Evolutionary conservation across 495 filamentous ascomycete species (phyloP), one percentile per base, ranked within the genome.

Genomic region (Polyplosphaeria fusca): DNA sequence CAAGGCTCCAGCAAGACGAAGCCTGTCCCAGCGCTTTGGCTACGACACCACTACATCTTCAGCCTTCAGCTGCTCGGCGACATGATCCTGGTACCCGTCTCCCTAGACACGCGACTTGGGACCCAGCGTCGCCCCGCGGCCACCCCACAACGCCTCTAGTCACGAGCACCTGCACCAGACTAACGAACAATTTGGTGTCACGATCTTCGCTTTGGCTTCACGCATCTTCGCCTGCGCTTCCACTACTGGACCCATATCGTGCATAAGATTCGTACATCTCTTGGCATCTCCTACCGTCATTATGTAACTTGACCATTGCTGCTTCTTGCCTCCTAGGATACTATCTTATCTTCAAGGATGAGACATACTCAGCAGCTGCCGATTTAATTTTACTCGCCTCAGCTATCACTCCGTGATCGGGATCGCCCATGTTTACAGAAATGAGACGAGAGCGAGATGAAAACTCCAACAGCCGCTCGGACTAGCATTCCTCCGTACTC

Each of bases 1-100:
- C 39, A 25, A 58, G 22, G 18, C 7, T 35, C 28, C 20, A 25
- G 35, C 48, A 60, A 30, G 41, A 60, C 56, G 48, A 24, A 22
- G 22, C 7, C 13, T 9, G 49, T 60, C 53, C 56, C 56, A 47
- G 26, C 28, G 35, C 42, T 53, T 14, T 42, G 56, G 56, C 42
- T 53, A 22, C 42, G 28, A 47, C 56, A 53, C 56, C 56, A 40
- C 53, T 35, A 12, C 18, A 7, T n/a, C 18, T 46, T 58, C 40
- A 58, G 49, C 49, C 48, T 47, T 43, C 16, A 53, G 23, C 1
- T 30, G 24, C 19, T 9, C 7, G 14, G 28, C 1, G 20, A 22
- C 38, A 13, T 5, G 48, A 53, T 53, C 48, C 48, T 28, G 42
- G 56, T 53, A n/a, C n/a, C n/a, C n/a, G 39, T 22, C 26, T 5